These are phyloP conservation scores for Cinnamomum micranthum DNA, from an alignment of 164 flowering plant genomes.

Conservation along the genomic window DNA sequence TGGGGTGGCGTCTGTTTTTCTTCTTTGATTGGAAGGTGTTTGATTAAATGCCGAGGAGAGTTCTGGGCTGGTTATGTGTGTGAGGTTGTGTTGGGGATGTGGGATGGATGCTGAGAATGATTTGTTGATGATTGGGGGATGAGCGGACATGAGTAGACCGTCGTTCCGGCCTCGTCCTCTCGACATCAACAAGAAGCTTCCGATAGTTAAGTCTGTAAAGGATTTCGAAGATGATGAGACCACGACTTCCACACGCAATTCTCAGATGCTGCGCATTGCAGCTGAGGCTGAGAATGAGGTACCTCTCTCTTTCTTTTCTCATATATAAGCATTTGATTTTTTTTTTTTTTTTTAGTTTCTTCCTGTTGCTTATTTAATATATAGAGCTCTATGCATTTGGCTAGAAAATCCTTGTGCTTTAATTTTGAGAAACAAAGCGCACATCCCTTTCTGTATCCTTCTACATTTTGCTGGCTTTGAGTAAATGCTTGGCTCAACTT, in stretches of 20 bases:
- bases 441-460: neutral
- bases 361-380: neutral
- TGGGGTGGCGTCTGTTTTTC: neutral
- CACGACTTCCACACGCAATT: constrained; percentile 65
- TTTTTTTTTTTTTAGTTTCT: neutral
- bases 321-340: too few species aligned
- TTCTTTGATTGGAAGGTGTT: neutral
- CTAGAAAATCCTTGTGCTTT: neutral
- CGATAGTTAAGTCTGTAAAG: constrained; percentile 78
- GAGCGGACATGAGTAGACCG: constrained; percentile 76
- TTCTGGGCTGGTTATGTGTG: neutral
- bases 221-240: constrained; percentile 93
- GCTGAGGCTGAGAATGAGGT: constrained; percentile 67
- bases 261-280: constrained; percentile 58
- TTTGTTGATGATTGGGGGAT: constrained; percentile 24
- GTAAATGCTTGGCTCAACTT: neutral
- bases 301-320: neutral
- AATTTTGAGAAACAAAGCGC: neutral
- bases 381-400: neutral
- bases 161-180: constrained; percentile 96
- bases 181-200: constrained; percentile 94
- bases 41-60: neutral
- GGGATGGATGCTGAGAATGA: constrained; percentile 17
- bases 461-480: neutral
- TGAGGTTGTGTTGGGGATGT: constrained; percentile 15